Percentiles rank a stretch among this genome's conserved stretches.
Conservation (phyloP, 2,329 filamentous ascomycete species). For the Penicillium sp. region DNA sequence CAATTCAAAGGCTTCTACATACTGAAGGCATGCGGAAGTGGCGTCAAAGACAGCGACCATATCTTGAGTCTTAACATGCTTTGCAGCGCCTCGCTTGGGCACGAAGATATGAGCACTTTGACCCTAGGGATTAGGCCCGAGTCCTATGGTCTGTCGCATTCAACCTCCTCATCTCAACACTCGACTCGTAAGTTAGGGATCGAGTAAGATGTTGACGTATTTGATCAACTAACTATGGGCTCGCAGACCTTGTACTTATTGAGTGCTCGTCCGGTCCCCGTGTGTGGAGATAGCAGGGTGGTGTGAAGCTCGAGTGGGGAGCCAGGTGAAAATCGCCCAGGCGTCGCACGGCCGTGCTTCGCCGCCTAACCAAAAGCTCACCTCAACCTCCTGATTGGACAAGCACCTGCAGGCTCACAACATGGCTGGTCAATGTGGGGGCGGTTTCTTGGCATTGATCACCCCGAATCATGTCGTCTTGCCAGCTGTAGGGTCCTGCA, state of each 20-base stretch:
- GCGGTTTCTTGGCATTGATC: not conserved
- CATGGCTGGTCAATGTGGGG: not conserved
- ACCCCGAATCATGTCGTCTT: not conserved
- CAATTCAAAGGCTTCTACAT: too few relatives aligned
- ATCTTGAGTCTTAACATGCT: too few relatives aligned
- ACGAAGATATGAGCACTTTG: too few relatives aligned
- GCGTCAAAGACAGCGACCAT: too few relatives aligned
- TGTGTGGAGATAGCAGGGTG: not conserved
- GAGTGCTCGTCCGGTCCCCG: not conserved
- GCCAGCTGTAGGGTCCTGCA: not conserved
- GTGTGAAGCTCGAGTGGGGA: not conserved
- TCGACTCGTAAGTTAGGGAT: not conserved
- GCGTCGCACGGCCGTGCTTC: not conserved
- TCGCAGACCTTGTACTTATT: not conserved
- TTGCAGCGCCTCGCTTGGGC: too few relatives aligned
- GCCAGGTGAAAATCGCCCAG: not conserved
- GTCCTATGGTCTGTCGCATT: too few relatives aligned
- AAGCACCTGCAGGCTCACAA: not conserved
- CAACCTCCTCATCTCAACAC: not conserved
- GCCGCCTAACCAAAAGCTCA: not conserved
- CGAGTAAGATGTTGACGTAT: not conserved
- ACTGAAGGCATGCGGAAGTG: too few relatives aligned
- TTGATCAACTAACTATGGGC: not conserved
- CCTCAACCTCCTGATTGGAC: not conserved
- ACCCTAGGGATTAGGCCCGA: too few relatives aligned